Conservation (phyloP, 2,329 filamentous ascomycete species). For the Trichoderma arundinaceum region DNA sequence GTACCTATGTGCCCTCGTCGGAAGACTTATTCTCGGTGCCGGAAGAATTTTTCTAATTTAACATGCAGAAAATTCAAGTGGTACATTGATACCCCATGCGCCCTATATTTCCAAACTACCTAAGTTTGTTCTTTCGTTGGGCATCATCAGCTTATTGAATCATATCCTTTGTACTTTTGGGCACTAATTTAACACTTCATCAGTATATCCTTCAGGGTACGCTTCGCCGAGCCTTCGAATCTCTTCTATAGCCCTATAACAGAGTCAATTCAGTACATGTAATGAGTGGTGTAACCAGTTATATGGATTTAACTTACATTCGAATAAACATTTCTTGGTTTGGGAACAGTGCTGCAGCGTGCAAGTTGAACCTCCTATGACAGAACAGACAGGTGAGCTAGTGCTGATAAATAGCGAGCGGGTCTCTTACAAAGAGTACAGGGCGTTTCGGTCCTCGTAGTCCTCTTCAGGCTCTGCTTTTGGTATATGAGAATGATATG, state of each 20-base stretch:
- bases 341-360: conserved; percentile 7
- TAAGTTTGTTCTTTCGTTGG: no score
- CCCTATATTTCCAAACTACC: no score
- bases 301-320: neutral
- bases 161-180: neutral
- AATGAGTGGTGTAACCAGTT: no score
- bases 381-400: neutral
- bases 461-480: conserved; percentile 15
- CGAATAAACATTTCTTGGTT: conserved; percentile 5
- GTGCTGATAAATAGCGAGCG: neutral
- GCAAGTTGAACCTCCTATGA: conserved; percentile 8
- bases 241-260: conserved; percentile 3
- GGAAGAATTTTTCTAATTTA: no score
- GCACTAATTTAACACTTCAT: neutral
- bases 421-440: conserved; percentile 9
- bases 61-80: no score
- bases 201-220: conserved; percentile 3
- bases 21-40: no score
- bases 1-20: no score
- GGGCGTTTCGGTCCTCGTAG: conserved; percentile 17
- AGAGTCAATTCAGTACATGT: neutral
- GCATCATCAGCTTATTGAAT: neutral
- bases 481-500: conserved; percentile 16
- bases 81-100: no score
- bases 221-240: neutral